These are phyloP conservation scores for Trichoderma pleuroti DNA, from an alignment of 2,329 filamentous ascomycete species.

Conservation along the genomic window DNA sequence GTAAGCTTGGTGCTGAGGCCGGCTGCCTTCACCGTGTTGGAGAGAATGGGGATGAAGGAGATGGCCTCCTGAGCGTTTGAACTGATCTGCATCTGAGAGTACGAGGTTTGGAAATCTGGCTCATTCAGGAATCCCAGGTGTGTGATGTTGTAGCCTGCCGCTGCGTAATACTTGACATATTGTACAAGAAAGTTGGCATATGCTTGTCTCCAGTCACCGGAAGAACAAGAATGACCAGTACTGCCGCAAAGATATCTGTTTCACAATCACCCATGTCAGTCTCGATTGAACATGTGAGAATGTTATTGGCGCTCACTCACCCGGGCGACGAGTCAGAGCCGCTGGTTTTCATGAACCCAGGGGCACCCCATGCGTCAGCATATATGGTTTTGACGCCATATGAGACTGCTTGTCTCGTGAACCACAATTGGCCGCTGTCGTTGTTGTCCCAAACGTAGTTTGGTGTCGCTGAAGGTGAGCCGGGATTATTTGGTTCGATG, in stretches of 20 bases:
- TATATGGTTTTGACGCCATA: slow-evolving; percentile 1
- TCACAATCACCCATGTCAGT: neutral
- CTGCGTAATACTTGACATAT: slow-evolving; percentile 4
- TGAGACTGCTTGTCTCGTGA: neutral
- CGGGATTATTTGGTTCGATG: slow-evolving; percentile 7
- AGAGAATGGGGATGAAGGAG: neutral
- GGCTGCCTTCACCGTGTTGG: slow-evolving; percentile 1
- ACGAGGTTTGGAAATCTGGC: neutral
- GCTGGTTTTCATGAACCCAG: slow-evolving; percentile 10
- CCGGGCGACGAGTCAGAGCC: neutral
- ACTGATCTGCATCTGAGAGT: slow-evolving; percentile 11
- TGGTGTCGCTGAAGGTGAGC: neutral
- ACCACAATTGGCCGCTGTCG: slow-evolving; percentile 6
- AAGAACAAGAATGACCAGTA: slow-evolving; percentile 2
- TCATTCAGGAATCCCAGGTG: slow-evolving; percentile 10
- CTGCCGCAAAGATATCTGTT: neutral
- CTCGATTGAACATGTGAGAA: neutral
- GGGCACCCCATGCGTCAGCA: slow-evolving; percentile 8
- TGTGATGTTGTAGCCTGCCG: slow-evolving; percentile 2
- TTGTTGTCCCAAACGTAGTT: neutral
- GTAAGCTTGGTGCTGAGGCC: slow-evolving; percentile 4
- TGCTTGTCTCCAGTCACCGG: slow-evolving; percentile 7
- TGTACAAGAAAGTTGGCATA: slow-evolving; percentile 11
- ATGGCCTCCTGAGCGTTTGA: slow-evolving; percentile 11
- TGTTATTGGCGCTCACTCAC: neutral